A percentile compares a stretch with the other conserved stretches of the same genome.
Evolutionary conservation across 352 stramenopile species (phyloP).

Genomic region (Phytopythium sindhum): DNA sequence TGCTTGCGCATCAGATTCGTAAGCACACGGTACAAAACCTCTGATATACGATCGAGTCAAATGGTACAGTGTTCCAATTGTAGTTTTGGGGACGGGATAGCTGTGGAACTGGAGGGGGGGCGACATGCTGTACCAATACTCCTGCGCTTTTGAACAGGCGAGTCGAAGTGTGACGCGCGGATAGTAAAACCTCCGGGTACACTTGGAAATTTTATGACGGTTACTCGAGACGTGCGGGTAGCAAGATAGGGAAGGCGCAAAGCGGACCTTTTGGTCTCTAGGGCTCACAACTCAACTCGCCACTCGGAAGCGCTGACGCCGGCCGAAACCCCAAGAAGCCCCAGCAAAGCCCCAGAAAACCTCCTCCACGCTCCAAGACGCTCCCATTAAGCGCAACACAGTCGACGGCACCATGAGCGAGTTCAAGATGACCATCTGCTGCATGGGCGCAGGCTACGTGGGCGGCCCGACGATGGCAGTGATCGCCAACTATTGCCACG

Average conservation of each 20-base stretch:
- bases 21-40: too few species aligned
- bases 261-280: not conserved
- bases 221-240: not conserved
- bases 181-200: not conserved
- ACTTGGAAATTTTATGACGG: not conserved
- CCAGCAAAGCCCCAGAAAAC: not conserved
- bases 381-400: not conserved
- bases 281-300: slow-evolving; percentile 5
- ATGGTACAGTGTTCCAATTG: too few species aligned
- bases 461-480: slow-evolving; percentile 99
- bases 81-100: too few species aligned
- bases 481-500: slow-evolving; percentile 96
- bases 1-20: too few species aligned
- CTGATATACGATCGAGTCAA: too few species aligned
- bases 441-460: slow-evolving; percentile 98
- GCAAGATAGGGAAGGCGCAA: too few species aligned
- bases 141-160: not conserved
- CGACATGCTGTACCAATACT: not conserved
- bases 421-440: slow-evolving; percentile 92
- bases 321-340: not conserved
- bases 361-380: not conserved
- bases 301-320: slow-evolving; percentile 3
- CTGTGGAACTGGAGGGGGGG: too few species aligned
- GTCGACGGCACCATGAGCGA: slow-evolving; percentile 14
- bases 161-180: not conserved